Evolutionary conservation across 805 yeast genomes (phyloP).

Genomic region (Starmerella kuoi): DNA sequence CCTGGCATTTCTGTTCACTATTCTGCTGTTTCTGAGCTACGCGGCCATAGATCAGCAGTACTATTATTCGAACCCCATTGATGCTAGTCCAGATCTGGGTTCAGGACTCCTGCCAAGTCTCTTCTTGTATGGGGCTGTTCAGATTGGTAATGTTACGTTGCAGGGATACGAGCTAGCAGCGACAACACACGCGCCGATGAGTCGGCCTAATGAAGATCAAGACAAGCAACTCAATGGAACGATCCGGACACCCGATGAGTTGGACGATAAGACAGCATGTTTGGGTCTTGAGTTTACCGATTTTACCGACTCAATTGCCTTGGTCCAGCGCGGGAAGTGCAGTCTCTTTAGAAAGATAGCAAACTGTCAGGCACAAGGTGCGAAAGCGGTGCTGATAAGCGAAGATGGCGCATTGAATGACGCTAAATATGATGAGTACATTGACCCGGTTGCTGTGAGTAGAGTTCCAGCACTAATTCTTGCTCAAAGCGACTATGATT

Average conservation of each 20-base stretch:
- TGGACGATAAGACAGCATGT: conserved; percentile 8
- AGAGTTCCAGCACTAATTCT: conserved; percentile 43
- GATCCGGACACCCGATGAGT: not conserved
- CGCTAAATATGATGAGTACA: conserved; percentile 26
- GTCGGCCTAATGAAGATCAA: not conserved
- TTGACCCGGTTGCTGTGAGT: conserved; percentile 24
- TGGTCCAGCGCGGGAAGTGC: conserved; percentile 41
- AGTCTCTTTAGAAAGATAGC: conserved; percentile 42
- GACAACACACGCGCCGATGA: conserved; percentile 11
- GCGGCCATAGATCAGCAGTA: conserved; percentile 5
- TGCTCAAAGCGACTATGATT: conserved; percentile 34
- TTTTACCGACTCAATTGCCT: conserved; percentile 23
- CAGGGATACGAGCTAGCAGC: conserved; percentile 10
- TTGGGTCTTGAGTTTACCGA: conserved; percentile 13
- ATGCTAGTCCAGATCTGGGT: conserved; percentile 4
- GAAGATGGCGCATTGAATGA: conserved; percentile 24
- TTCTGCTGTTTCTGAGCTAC: conserved; percentile 8
- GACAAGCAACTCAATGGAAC: not conserved
- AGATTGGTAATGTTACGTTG: not conserved
- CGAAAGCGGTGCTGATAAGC: conserved; percentile 44
- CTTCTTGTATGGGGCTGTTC: conserved; percentile 6
- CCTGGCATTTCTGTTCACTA: not conserved
- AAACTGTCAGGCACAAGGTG: conserved; percentile 36
- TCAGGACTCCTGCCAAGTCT: conserved; percentile 7
- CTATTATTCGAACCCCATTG: conserved; percentile 1